A percentile compares a stretch with the other conserved stretches of the same genome.
These are phyloP conservation scores for Dendrobium huoshanense DNA, from an alignment of 106 monocot species.

Conservation along the genomic window DNA sequence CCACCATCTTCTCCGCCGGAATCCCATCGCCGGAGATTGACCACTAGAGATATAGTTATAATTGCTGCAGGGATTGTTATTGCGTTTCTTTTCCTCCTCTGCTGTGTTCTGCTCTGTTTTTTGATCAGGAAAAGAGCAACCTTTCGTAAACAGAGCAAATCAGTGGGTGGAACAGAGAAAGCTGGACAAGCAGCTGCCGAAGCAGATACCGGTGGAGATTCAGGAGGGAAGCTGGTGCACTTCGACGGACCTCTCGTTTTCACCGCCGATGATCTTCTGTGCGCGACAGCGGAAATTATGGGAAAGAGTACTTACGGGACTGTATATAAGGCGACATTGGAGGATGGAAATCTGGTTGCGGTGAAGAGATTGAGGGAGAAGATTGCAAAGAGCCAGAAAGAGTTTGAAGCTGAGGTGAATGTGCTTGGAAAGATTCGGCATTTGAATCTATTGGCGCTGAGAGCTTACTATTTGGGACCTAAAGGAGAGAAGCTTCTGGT, in stretches of 20 bases:
- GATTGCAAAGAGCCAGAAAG: slow-evolving; percentile 59
- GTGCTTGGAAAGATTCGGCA: slow-evolving; percentile 69
- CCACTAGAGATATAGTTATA: slow-evolving; percentile 40
- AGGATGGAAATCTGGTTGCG: slow-evolving; percentile 72
- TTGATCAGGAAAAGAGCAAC: slow-evolving; percentile 38
- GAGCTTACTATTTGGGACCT: slow-evolving; percentile 85
- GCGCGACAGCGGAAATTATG: slow-evolving; percentile 96
- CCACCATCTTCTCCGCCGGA: slow-evolving; percentile 10
- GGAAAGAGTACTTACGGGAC: slow-evolving; percentile 96
- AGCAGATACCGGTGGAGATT: slow-evolving; percentile 21
- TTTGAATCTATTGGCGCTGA: slow-evolving; percentile 46
- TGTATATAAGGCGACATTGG: slow-evolving; percentile 86
- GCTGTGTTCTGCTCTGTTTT: slow-evolving; percentile 61
- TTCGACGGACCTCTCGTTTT: slow-evolving; percentile 75
- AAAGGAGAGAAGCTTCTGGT: slow-evolving; percentile 97
- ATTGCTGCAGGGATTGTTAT: slow-evolving; percentile 35
- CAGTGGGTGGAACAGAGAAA: slow-evolving; percentile 29
- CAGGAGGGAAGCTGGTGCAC: slow-evolving; percentile 82
- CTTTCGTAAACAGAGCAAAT: slow-evolving; percentile 18
- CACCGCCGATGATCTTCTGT: slow-evolving; percentile 81
- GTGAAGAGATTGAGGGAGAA: slow-evolving; percentile 94
- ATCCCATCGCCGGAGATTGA: slow-evolving; percentile 9
- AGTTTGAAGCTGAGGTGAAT: slow-evolving; percentile 73
- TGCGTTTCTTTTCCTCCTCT: slow-evolving; percentile 46
- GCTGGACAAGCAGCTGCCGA: slow-evolving; percentile 10